These are phyloP conservation scores for Xylaria sp. DNA, from an alignment of 2,329 filamentous ascomycete species.

Conservation along the genomic window DNA sequence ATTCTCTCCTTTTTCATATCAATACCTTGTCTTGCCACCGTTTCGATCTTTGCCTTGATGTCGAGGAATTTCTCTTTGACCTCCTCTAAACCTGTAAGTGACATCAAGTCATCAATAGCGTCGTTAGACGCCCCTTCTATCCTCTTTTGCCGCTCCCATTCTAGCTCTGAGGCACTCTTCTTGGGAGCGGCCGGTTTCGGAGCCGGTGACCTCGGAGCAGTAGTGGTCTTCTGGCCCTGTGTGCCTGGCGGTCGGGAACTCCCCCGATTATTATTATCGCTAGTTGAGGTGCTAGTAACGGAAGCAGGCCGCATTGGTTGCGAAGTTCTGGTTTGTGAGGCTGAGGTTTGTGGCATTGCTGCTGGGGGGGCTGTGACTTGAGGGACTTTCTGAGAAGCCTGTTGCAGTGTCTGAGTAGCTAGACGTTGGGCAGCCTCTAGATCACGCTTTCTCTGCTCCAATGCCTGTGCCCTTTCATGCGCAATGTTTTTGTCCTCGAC, in stretches of 20 bases:
- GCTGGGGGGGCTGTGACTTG: neutral
- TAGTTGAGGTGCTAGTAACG: neutral
- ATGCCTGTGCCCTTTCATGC: slow-evolving; percentile 18
- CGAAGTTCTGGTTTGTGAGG: neutral
- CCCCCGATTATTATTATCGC: slow-evolving; percentile 4
- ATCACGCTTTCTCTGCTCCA: slow-evolving; percentile 34
- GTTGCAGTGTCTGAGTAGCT: neutral
- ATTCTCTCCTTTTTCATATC: slow-evolving; percentile 64
- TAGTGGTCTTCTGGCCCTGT: neutral
- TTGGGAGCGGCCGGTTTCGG: slow-evolving; percentile 4
- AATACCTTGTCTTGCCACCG: slow-evolving; percentile 59
- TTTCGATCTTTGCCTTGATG: slow-evolving; percentile 68
- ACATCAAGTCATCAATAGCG: slow-evolving; percentile 66
- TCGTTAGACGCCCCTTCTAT: slow-evolving; percentile 59
- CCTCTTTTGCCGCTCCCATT: slow-evolving; percentile 63
- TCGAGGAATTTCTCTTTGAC: slow-evolving; percentile 67
- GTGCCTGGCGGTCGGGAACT: neutral
- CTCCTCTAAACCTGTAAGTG: slow-evolving; percentile 68
- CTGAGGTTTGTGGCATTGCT: neutral
- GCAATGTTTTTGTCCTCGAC: slow-evolving; percentile 24
- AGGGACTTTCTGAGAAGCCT: neutral
- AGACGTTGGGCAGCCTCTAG: slow-evolving; percentile 30
- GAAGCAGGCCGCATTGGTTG: neutral
- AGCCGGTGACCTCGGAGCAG: slow-evolving; percentile 2
- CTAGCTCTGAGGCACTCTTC: slow-evolving; percentile 42